Conservation (phyloP, 495 filamentous ascomycete genomes). For the Podospora sp. region DNA sequence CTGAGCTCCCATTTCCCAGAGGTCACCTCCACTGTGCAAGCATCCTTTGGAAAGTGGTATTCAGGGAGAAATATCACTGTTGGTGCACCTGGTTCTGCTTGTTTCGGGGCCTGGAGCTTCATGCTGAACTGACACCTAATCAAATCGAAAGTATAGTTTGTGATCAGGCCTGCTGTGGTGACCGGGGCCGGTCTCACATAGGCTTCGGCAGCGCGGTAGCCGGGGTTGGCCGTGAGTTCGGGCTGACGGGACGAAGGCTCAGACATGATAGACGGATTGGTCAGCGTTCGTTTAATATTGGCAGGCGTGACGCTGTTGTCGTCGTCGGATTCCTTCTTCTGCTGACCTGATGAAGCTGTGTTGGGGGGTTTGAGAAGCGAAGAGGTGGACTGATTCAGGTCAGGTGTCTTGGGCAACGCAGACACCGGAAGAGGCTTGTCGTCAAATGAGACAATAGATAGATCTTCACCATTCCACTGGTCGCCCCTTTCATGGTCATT, state of each 20-base stretch:
- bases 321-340: constrained; percentile 52
- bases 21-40: constrained; percentile 69
- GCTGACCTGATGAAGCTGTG: constrained; percentile 16
- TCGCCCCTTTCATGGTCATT: constrained; percentile 92
- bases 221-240: constrained; percentile 60
- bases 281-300: constrained; percentile 73
- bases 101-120: constrained; percentile 56
- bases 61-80: constrained; percentile 88
- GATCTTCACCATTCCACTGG: constrained; percentile 96
- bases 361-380: constrained; percentile 35
- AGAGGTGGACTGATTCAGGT: constrained; percentile 40
- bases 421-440: constrained; percentile 69
- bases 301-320: constrained; percentile 62
- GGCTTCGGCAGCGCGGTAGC: constrained; percentile 88
- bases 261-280: constrained; percentile 70
- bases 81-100: constrained; percentile 60
- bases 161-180: constrained; percentile 66
- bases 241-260: constrained; percentile 52
- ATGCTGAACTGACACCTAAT: constrained; percentile 73
- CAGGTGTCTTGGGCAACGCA: constrained; percentile 43
- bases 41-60: constrained; percentile 84
- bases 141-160: constrained; percentile 76
- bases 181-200: constrained; percentile 87
- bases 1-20: constrained; percentile 89
- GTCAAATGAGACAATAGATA: constrained; percentile 85